phyloP scores from a whole-genome alignment of 2,329 filamentous ascomycete genomes.

The Penicillium sp. region DNA sequence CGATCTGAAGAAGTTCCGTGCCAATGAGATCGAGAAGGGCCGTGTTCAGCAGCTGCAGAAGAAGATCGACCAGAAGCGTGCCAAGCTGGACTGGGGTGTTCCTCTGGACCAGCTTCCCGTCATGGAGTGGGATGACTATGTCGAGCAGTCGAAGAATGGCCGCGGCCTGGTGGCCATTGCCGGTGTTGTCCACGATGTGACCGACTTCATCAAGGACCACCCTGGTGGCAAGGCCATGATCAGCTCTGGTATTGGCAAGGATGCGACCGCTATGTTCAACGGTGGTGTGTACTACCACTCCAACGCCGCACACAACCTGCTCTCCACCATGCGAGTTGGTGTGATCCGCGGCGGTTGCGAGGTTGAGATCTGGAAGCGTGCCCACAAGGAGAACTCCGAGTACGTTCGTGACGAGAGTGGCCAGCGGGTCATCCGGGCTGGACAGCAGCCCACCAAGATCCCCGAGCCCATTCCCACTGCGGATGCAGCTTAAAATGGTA shows the following conservation, averaged over 20 bases:
- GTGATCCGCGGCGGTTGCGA: constrained; percentile 82
- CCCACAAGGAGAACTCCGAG: constrained; percentile 70
- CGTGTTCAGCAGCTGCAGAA: constrained; percentile 84
- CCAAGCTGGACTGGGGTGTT: constrained; percentile 77
- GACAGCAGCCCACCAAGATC: constrained; percentile 78
- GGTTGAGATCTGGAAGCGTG: constrained; percentile 89
- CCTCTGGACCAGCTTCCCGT: constrained; percentile 81
- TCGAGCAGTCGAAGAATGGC: constrained; percentile 70
- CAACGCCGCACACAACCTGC: constrained; percentile 82
- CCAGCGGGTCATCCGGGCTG: constrained; percentile 77
- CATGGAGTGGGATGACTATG: constrained; percentile 80
- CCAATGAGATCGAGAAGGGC: constrained; percentile 90
- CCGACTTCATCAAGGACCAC: constrained; percentile 79
- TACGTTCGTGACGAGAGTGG: constrained; percentile 76
- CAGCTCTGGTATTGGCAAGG: constrained; percentile 74
- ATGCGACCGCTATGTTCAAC: constrained; percentile 86
- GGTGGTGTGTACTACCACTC: constrained; percentile 85
- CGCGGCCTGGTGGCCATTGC: constrained; percentile 72
- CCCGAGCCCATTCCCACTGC: constrained; percentile 73
- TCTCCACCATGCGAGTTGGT: constrained; percentile 82
- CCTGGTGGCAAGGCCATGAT: constrained; percentile 89
- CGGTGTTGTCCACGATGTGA: constrained; percentile 80
- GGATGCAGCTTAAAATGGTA: constrained; percentile 59
- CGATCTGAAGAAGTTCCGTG: constrained; percentile 83
- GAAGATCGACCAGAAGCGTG: constrained; percentile 84